Conservation (phyloP, 768 basidiomycete species). For the Clathrus columnatus region DNA sequence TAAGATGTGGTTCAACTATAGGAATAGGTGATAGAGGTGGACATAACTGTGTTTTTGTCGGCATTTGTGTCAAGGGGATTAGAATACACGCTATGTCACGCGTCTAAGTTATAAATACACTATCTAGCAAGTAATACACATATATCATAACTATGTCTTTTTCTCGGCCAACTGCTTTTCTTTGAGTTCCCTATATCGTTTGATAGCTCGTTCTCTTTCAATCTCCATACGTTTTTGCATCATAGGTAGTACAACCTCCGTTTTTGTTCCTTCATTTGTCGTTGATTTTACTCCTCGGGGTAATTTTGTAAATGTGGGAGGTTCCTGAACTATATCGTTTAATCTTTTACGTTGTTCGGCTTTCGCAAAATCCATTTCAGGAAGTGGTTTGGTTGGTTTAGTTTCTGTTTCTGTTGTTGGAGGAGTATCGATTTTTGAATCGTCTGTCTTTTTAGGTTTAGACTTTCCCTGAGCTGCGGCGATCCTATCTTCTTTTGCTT, state of each 20-base stretch:
- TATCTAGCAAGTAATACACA: too few relatives aligned
- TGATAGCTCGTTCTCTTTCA: slow-evolving; percentile 62
- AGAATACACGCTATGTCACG: too few relatives aligned
- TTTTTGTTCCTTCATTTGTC: slow-evolving; percentile 15
- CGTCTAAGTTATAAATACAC: too few relatives aligned
- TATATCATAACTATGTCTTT: background rate
- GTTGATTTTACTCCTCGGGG: slow-evolving; percentile 36
- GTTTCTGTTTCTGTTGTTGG: slow-evolving; percentile 23
- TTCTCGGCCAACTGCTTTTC: slow-evolving; percentile 20
- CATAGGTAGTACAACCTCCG: slow-evolving; percentile 53
- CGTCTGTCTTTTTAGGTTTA: slow-evolving; percentile 14
- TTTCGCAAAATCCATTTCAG: slow-evolving; percentile 14
- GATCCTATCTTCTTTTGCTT: background rate
- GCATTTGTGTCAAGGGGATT: too few relatives aligned
- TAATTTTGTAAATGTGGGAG: slow-evolving; percentile 50
- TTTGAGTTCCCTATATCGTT: slow-evolving; percentile 61
- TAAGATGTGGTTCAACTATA: slow-evolving; percentile 54
- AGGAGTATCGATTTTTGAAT: slow-evolving; percentile 35
- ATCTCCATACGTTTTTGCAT: slow-evolving; percentile 66
- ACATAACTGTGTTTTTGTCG: slow-evolving; percentile 17
- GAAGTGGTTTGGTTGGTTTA: too few relatives aligned
- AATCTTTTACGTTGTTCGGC: slow-evolving; percentile 48
- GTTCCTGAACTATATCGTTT: slow-evolving; percentile 63
- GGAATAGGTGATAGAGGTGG: slow-evolving; percentile 19
- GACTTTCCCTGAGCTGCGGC: slow-evolving; percentile 36